phyloP scores from a whole-genome alignment of 192 early-diverging fungal genomes.

The Backusella westeae region DNA sequence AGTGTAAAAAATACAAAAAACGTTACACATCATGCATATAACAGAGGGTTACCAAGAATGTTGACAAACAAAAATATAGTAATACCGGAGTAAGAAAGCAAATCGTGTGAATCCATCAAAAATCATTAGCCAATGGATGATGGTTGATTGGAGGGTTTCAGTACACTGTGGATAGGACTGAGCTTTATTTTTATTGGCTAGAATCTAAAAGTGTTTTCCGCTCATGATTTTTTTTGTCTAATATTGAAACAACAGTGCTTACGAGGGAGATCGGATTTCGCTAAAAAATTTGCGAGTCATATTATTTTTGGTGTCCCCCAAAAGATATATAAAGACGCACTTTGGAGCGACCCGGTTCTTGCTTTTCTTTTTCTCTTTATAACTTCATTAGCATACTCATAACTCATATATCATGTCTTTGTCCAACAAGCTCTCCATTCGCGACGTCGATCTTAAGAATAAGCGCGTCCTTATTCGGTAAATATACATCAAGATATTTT shows the following conservation, averaged over 20 bases:
- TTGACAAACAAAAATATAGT: too few species aligned
- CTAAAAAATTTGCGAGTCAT: constrained; percentile 8
- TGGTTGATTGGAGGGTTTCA: constrained; percentile 7
- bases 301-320: neutral
- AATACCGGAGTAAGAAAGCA: neutral
- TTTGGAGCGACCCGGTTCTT: neutral
- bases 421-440: constrained; percentile 83
- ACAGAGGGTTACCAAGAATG: neutral
- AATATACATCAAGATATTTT: neutral
- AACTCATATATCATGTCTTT: constrained; percentile 49
- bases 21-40: neutral
- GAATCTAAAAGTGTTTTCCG: neutral
- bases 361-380: constrained; percentile 8
- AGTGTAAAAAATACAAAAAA: neutral
- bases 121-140: neutral
- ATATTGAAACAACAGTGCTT: constrained; percentile 4
- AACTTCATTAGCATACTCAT: constrained; percentile 20
- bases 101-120: constrained; percentile 6
- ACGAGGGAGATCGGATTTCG: constrained; percentile 5
- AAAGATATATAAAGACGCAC: constrained; percentile 5
- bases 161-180: neutral
- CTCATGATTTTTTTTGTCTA: neutral
- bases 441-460: constrained; percentile 77
- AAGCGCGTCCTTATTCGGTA: constrained; percentile 94
- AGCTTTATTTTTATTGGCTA: neutral